Evolutionary conservation across 805 yeast genomes (phyloP).

Genomic region (Candida xiaguanensis): DNA sequence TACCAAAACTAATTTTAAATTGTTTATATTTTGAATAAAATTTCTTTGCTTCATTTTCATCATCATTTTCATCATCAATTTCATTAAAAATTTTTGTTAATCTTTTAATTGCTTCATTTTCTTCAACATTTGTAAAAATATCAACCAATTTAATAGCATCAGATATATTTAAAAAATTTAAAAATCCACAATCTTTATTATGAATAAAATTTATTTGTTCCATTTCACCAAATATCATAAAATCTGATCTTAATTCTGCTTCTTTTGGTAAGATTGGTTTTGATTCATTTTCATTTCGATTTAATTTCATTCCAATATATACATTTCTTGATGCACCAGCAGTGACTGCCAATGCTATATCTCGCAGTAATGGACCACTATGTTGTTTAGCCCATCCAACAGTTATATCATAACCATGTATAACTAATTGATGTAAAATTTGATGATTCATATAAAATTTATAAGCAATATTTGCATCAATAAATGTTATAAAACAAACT

Average conservation of each 20-base stretch:
- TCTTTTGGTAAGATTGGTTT: conserved; percentile 35
- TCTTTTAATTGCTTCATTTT: conserved; percentile 45
- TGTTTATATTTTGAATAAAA: conserved; percentile 44
- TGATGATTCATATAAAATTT: conserved; percentile 61
- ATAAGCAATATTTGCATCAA: conserved; percentile 61
- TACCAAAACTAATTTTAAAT: conserved; percentile 65
- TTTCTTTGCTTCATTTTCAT: conserved; percentile 28
- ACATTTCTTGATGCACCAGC: conserved; percentile 76
- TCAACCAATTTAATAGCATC: conserved; percentile 65
- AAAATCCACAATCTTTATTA: conserved; percentile 70
- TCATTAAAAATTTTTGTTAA: conserved; percentile 54
- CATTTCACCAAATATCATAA: conserved; percentile 60
- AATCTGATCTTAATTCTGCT: conserved; percentile 53
- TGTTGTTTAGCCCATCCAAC: conserved; percentile 72
- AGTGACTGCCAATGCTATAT: conserved; percentile 59
- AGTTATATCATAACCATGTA: conserved; percentile 59
- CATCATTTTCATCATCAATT: conserved; percentile 9
- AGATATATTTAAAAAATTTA: conserved; percentile 61
- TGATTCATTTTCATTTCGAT: conserved; percentile 16
- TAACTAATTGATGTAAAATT: conserved; percentile 50
- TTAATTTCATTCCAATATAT: conserved; percentile 58
- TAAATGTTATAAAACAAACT: conserved; percentile 67
- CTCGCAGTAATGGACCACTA: conserved; percentile 57
- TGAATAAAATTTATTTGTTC: conserved; percentile 74
- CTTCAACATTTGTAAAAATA: conserved; percentile 38